Evolutionary conservation across 2,329 filamentous ascomycete genomes (phyloP), one percentile per base, ranked within the genome.

Genomic region (Colletotrichum camelliae): DNA sequence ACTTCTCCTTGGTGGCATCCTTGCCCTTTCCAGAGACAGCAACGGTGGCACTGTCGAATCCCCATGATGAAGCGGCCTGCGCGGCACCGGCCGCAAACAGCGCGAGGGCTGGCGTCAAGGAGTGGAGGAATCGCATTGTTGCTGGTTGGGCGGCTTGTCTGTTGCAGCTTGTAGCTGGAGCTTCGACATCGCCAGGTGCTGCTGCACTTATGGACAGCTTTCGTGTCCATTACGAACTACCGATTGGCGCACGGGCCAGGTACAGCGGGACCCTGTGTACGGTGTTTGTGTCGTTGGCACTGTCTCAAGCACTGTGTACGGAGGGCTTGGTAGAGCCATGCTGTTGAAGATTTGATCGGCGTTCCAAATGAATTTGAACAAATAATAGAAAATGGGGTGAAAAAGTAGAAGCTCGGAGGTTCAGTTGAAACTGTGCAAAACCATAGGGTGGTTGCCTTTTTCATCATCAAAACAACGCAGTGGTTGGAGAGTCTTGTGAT

Each of bases 21-120:
- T 88, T 89, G 86, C 93, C 93, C 85, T 95, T 96, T 80, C 88
- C 86, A 78, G 88, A 87, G 74, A 96, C 88, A 10, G 91, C 89
- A 78, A 96, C 87, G 77, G 89, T 92, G 78, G 90, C 94, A 85
- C 96, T 94, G 78, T 94, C 90, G 80, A 96, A 96, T 72, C 89
- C 89, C 94, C 94, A 96, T 27, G 91, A 90, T 35, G 89, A 88
- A 72, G 89, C 88, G 39, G 90, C 90, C 78, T 87, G 86, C 70
- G 86, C 89, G 77, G 86, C 87, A 73, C 88, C 87, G 66, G 88
- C 87, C 74, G 90, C 86, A 77, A 89, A 84, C 58, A 91, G 83
- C 78, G 88, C 79, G 18, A 87, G 81, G 55, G 85, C 83, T 24
- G 86, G 82, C n/a, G 83, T 80, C 72, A 87, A 78, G 31, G 84